Conservation (phyloP, 1,139 yeast genomes). For the Magnusiomyces suaveolens region DNA sequence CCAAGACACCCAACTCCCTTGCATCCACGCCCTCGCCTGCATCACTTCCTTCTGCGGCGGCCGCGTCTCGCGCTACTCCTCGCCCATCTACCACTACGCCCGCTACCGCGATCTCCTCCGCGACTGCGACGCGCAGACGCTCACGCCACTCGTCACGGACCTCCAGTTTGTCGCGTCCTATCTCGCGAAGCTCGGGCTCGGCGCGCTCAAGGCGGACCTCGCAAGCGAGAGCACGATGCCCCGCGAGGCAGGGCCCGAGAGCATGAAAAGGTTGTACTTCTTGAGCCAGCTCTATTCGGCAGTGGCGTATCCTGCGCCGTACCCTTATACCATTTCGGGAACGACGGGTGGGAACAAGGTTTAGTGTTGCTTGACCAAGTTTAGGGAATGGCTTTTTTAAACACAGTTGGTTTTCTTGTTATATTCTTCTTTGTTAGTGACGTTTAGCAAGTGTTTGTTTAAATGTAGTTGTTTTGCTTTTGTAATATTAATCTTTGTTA, state of each 20-base stretch:
- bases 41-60: not conserved
- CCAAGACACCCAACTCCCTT: slow-evolving; percentile 3
- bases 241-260: not conserved
- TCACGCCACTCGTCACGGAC: not conserved
- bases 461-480: no score
- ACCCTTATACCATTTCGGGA: not conserved
- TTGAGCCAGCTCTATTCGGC: not conserved
- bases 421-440: no score
- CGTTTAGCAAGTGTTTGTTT: no score
- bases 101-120: not conserved
- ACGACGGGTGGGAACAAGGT: no score
- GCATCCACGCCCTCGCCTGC: slow-evolving; percentile 4
- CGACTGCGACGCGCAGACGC: not conserved
- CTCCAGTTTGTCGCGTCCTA: not conserved
- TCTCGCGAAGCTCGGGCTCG: not conserved
- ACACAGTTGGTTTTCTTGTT: no score
- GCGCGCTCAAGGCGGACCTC: not conserved
- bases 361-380: no score
- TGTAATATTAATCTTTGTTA: no score
- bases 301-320: not conserved
- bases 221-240: not conserved
- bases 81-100: not conserved
- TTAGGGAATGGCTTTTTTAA: no score
- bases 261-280: not conserved
- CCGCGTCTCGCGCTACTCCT: not conserved